phyloP scores from a whole-genome alignment of 2,329 filamentous ascomycete species.

The Pestalotiopsis sp. region DNA sequence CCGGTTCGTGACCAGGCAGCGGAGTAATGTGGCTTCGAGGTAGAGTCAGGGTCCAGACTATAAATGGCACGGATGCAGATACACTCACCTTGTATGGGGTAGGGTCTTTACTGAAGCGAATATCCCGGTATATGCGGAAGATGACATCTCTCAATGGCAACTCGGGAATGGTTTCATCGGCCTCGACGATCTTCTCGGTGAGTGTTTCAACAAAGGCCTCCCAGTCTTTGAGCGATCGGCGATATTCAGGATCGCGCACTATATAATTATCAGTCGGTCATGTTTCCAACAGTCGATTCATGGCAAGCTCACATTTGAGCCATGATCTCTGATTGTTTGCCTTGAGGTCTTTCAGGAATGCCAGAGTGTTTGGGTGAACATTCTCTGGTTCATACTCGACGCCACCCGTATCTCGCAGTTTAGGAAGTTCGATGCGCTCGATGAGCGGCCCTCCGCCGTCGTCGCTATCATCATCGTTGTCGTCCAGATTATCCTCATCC shows the following conservation, averaged over 20 bases:
- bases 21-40: conserved; percentile 70
- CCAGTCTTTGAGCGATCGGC: conserved; percentile 78
- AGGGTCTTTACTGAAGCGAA: conserved; percentile 79
- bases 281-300: background rate
- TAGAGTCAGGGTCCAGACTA: conserved; percentile 13
- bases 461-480: conserved; percentile 23
- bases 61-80: background rate
- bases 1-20: conserved; percentile 85
- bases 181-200: conserved; percentile 67
- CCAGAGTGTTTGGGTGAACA: conserved; percentile 58
- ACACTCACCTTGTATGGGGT: conserved; percentile 80
- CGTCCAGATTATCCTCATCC: conserved; percentile 19
- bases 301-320: conserved; percentile 25
- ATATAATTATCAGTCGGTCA: conserved; percentile 9
- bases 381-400: conserved; percentile 51
- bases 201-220: conserved; percentile 74
- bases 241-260: conserved; percentile 81
- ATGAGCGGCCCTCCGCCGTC: conserved; percentile 35
- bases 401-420: conserved; percentile 40
- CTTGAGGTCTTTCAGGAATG: conserved; percentile 59
- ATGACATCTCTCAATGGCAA: conserved; percentile 82
- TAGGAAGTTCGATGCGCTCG: conserved; percentile 41
- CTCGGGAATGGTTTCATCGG: conserved; percentile 82
- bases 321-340: conserved; percentile 59
- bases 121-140: conserved; percentile 85